Base-by-base conservation (phyloP, 164 flowering plant genomes). In the Chloranthus sessilifolius region DNA sequence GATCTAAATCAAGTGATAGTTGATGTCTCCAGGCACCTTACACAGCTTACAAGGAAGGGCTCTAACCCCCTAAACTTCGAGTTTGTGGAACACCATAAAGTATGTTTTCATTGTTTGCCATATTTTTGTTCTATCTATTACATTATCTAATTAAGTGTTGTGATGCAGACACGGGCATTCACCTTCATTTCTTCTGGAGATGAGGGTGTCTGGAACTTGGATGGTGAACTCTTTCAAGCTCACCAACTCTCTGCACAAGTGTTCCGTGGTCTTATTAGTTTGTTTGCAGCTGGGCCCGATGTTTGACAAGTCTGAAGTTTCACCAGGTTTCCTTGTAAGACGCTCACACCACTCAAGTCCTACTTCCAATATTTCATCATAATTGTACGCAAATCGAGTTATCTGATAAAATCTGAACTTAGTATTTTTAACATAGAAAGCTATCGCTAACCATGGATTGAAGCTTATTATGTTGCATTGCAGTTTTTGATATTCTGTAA, bases 241-340 rank as follows among this genome's bases (percentile, higher is more conserved):
- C 90, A 87, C 58, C 76, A 92, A 66, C 83, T 92, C 51, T 92
- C 97, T 14, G 97, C 86, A 0, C 97, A 92, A 75, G 95, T 92
- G 20, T 84, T 82, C 55, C 74, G 81, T 31, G 95, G 99, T 50
- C 85, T 92, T 47, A 53, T 92, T 36, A 74, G 69, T 62, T 62
- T 92, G 51, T 92, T 86, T 72, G 95, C 99, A 27, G 22, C 80
- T 25, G 99, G 99, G 40, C 99, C 99, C 26, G 83, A 78, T 44
- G 52, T 65, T 34, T 69, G 49, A 50, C 23, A 30, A 30, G 38
- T 52, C 3, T 8, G 22, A 11, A 30, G 43, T 31, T 24, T 29
- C 35, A 47, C 50, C 36, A 21, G n/a, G n/a, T n/a, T n/a, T n/a
- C n/a, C n/a, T n/a, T n/a, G n/a, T n/a, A n/a, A n/a, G n/a, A n/a